A percentile compares a stretch with the other conserved stretches of the same genome.
phyloP scores from a whole-genome alignment of 257 asterid species.

The Linaria vulgaris region DNA sequence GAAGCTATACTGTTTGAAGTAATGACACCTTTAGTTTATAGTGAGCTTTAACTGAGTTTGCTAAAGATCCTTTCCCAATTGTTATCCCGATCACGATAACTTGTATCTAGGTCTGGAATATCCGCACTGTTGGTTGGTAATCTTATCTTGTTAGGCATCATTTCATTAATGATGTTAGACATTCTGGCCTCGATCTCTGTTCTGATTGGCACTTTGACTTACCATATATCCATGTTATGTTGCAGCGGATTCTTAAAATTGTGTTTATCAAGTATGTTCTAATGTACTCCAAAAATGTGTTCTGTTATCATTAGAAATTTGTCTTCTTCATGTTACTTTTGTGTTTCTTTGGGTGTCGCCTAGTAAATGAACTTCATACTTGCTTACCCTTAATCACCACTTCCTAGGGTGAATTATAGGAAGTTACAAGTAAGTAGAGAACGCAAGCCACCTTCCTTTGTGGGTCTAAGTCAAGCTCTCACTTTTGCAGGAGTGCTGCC shows the following conservation, averaged over 20 bases:
- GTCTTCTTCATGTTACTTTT: background rate
- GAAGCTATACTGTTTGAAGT: no score
- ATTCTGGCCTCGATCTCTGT: conserved; percentile 4
- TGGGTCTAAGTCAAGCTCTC: conserved; percentile 12
- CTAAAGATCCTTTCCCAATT: no score
- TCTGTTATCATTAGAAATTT: background rate
- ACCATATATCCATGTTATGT: background rate
- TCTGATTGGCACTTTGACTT: background rate
- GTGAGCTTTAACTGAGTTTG: no score
- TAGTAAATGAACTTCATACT: background rate
- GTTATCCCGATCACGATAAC: no score
- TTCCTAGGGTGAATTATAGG: conserved; percentile 5
- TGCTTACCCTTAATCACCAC: background rate
- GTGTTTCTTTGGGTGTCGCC: conserved; percentile 5
- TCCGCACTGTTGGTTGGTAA: no score
- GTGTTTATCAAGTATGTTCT: background rate
- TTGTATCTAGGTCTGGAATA: no score
- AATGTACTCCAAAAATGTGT: background rate
- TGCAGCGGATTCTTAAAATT: background rate
- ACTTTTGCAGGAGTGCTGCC: conserved; percentile 72
- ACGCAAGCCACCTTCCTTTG: background rate
- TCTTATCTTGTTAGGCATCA: background rate
- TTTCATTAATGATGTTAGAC: conserved; percentile 1
- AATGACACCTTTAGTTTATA: no score
- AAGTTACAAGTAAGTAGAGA: conserved; percentile 1